phyloP scores from a whole-genome alignment of 1,284 basidiomycete genomes.

The Cryptococcus sp. region DNA sequence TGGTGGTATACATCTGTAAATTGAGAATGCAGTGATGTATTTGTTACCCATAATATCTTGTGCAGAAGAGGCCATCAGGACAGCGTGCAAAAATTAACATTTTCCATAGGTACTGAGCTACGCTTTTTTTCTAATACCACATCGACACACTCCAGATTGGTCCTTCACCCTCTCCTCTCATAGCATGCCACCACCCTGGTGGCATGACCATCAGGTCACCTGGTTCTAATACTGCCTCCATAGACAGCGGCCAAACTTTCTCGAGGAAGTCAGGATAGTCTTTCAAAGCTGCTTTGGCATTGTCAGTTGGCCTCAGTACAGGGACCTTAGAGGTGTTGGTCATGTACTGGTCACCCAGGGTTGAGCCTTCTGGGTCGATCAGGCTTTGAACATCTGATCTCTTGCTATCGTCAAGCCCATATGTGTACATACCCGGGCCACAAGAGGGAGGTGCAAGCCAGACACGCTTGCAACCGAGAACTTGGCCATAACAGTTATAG shows the following conservation, averaged over 20 bases:
- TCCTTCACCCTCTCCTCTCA: slow-evolving; percentile 64
- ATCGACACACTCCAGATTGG: slow-evolving; percentile 49
- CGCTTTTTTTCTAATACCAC: slow-evolving; percentile 39
- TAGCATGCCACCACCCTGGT: slow-evolving; percentile 89
- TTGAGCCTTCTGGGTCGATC: slow-evolving; percentile 53
- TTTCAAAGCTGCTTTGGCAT: slow-evolving; percentile 4
- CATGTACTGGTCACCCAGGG: slow-evolving; percentile 46
- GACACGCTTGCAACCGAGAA: slow-evolving; percentile 82
- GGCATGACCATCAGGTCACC: slow-evolving; percentile 86
- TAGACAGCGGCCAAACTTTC: slow-evolving; percentile 62
- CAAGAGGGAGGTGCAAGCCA: slow-evolving; percentile 79
- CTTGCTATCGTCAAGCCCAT: slow-evolving; percentile 49
- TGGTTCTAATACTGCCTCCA: slow-evolving; percentile 63
- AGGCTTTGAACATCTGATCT: slow-evolving; percentile 5
- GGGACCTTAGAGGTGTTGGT: slow-evolving; percentile 51
- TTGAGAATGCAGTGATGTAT: not conserved
- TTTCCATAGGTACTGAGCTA: not conserved
- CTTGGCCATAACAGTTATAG: slow-evolving; percentile 87
- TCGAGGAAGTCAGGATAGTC: slow-evolving; percentile 55
- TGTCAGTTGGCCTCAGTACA: slow-evolving; percentile 31
- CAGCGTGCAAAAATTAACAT: too few relatives aligned
- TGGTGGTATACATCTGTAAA: not conserved
- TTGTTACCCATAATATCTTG: too few relatives aligned
- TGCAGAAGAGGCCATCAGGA: too few relatives aligned
- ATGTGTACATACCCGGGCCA: slow-evolving; percentile 57